A percentile compares a stretch with the other conserved stretches of the same genome.
phyloP scores from a whole-genome alignment of 208 protist species.

The Wallacemonas rigidus region DNA sequence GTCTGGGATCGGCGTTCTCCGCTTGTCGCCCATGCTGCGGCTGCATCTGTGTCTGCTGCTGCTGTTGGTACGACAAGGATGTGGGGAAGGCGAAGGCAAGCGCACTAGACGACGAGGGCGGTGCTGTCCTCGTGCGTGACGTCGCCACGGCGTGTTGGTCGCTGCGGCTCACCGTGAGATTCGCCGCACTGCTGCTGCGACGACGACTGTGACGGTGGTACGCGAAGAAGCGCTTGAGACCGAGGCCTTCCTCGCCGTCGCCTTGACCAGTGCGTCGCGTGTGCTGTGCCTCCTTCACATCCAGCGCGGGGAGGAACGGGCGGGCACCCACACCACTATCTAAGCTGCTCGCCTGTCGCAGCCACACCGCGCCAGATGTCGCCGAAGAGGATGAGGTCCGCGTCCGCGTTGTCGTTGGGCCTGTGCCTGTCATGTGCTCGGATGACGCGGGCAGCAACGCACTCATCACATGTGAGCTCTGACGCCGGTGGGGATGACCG shows the following conservation, averaged over 20 bases:
- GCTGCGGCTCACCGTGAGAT: no score
- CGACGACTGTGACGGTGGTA: not conserved
- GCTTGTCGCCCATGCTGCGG: no score
- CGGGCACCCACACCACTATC: not conserved
- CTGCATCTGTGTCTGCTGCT: not conserved
- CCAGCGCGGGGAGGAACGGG: not conserved
- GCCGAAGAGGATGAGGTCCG: not conserved
- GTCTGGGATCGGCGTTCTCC: no score
- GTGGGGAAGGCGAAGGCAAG: slow-evolving; percentile 5
- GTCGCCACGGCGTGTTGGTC: not conserved
- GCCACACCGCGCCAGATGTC: not conserved
- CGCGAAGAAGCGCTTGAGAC: slow-evolving; percentile 7
- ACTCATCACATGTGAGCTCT: not conserved
- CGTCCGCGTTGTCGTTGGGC: not conserved
- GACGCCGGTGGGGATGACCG: not conserved
- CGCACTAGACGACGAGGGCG: not conserved
- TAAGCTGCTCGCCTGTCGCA: not conserved
- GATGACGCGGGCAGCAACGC: not conserved
- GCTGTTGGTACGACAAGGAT: slow-evolving; percentile 1
- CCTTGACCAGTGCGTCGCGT: not conserved
- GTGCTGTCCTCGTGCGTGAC: not conserved
- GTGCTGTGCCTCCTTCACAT: not conserved
- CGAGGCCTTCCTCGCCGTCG: not conserved
- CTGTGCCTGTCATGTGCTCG: not conserved
- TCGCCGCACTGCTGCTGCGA: not conserved